A percentile compares a stretch with the other conserved stretches of the same genome.
Evolutionary conservation across 176 grass and related monocot genomes (phyloP).

Genomic region (Aechmea fasciata): DNA sequence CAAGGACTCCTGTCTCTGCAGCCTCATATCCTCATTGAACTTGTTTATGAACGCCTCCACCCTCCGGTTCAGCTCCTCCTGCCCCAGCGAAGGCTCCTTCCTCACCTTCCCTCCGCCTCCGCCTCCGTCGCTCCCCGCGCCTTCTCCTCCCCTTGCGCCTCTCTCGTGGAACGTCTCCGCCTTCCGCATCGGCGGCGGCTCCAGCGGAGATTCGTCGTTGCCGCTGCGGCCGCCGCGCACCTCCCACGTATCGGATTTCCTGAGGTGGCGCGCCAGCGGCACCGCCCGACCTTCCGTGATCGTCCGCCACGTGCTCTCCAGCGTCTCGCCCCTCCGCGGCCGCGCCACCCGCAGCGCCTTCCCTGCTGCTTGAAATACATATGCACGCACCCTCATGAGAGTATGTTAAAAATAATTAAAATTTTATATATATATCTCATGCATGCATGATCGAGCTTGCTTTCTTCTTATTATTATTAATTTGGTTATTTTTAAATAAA

Average conservation of each 20-base stretch:
- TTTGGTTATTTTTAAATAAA: no score
- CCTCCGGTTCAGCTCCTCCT: slow-evolving; percentile 82
- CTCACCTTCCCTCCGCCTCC: slow-evolving; percentile 26
- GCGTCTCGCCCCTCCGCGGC: slow-evolving; percentile 54
- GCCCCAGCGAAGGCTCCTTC: slow-evolving; percentile 68
- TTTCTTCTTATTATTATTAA: no score
- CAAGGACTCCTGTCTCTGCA: slow-evolving; percentile 85
- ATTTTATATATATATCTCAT: no score
- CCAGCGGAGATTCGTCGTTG: slow-evolving; percentile 3
- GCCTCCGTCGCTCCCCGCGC: neutral
- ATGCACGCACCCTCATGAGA: no score
- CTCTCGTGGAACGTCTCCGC: slow-evolving; percentile 60
- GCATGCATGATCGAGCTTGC: no score
- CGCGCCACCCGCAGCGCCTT: slow-evolving; percentile 56
- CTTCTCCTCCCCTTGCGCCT: neutral
- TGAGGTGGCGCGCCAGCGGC: slow-evolving; percentile 77
- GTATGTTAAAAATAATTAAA: no score
- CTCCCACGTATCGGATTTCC: slow-evolving; percentile 95
- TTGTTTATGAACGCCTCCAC: slow-evolving; percentile 98
- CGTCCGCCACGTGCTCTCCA: slow-evolving; percentile 93
- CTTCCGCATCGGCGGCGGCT: slow-evolving; percentile 39
- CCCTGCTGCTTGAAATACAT: slow-evolving; percentile 4
- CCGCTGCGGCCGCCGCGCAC: slow-evolving; percentile 23
- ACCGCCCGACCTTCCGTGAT: slow-evolving; percentile 78
- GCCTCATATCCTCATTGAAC: slow-evolving; percentile 96